These are phyloP conservation scores for Handroanthus guayacan DNA, from an alignment of 257 asterid genomes.

Conservation along the genomic window DNA sequence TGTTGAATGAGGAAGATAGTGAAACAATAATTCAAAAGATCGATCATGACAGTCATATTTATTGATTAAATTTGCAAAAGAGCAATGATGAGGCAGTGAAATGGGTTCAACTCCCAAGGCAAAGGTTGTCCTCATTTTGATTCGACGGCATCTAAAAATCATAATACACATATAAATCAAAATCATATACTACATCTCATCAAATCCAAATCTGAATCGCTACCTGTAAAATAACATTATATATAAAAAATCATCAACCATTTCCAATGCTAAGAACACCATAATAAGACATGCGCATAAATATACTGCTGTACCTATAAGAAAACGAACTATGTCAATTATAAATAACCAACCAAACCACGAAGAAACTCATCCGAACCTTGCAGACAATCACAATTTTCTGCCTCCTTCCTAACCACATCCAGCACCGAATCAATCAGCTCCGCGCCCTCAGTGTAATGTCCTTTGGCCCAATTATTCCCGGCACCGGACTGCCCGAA, in stretches of 20 bases:
- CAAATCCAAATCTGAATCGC: slow-evolving; percentile 13
- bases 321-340: background rate
- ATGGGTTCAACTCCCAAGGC: background rate
- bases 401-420: slow-evolving; percentile 75
- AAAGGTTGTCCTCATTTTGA: background rate
- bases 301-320: background rate
- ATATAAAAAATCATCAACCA: background rate
- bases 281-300: background rate
- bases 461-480: slow-evolving; percentile 77
- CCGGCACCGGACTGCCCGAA: slow-evolving; percentile 75
- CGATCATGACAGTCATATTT: background rate
- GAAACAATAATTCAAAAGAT: background rate
- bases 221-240: background rate
- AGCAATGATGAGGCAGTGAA: too few relatives aligned
- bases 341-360: background rate
- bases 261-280: background rate
- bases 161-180: background rate
- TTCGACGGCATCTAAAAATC: slow-evolving; percentile 4
- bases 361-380: slow-evolving; percentile 38
- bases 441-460: slow-evolving; percentile 77
- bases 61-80: background rate
- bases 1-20: too few relatives aligned
- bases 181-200: background rate
- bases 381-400: slow-evolving; percentile 75
- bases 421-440: slow-evolving; percentile 72